phyloP scores from a whole-genome alignment of 1,284 basidiomycete species.

The Puccinia novopanici region DNA sequence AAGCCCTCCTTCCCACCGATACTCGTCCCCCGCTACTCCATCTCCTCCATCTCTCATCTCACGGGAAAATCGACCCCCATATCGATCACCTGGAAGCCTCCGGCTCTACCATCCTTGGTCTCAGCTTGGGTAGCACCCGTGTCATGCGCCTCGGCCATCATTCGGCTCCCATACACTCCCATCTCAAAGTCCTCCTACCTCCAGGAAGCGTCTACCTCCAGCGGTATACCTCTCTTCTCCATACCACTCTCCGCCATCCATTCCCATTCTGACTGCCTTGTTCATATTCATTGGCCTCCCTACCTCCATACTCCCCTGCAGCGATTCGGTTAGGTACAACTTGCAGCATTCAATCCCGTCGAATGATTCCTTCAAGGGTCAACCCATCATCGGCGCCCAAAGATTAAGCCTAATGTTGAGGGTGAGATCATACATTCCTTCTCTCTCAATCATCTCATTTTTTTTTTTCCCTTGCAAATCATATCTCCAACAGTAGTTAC shows the following conservation, averaged over 20 bases:
- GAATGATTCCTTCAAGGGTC: constrained; percentile 23
- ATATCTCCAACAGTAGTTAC: no score
- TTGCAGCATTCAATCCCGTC: constrained; percentile 19
- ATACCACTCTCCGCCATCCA: not conserved
- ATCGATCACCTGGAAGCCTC: constrained; percentile 48
- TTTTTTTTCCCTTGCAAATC: no score
- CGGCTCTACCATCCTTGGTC: constrained; percentile 41
- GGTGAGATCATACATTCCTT: constrained; percentile 10
- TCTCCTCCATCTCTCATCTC: constrained; percentile 42
- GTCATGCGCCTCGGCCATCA: constrained; percentile 34
- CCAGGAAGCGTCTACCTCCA: constrained; percentile 48
- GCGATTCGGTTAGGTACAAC: constrained; percentile 37
- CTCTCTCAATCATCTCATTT: not conserved
- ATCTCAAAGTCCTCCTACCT: constrained; percentile 35
- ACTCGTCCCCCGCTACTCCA: constrained; percentile 32
- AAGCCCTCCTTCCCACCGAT: not conserved
- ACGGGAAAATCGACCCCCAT: constrained; percentile 43
- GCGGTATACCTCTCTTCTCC: constrained; percentile 9
- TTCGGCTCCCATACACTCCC: not conserved
- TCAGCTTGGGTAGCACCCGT: constrained; percentile 48
- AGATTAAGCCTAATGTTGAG: constrained; percentile 46
- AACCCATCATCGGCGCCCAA: constrained; percentile 28
- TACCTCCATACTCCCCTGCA: not conserved
- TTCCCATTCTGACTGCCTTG: not conserved
- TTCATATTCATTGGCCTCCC: not conserved